Base-by-base conservation (phyloP, 805 yeast genomes). In the Torulaspora gathmanii region DNA sequence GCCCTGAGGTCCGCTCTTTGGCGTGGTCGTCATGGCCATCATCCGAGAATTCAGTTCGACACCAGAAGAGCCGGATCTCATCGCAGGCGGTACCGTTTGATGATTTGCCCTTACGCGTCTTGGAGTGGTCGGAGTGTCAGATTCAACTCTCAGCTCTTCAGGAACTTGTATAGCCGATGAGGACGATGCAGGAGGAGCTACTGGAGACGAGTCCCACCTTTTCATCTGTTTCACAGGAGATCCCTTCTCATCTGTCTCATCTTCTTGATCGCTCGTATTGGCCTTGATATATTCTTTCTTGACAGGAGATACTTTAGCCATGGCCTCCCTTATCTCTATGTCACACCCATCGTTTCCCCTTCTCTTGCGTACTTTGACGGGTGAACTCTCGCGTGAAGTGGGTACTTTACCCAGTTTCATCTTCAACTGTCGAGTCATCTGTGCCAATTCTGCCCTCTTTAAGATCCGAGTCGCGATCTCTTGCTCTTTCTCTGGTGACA, bases 371-470 rank as follows among this genome's bases (percentile, higher is more conserved):
- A 23, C 38, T 22, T 27, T 27, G 36, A 22, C 41, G 16, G 43
- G 44, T 20, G 37, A 30, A 33, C 33, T 37, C 38, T 30, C 44
- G 33, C 37, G 54, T 9, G 55, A 49, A 4, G 57, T 54, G 4
- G 62, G 54, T 1, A 63, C 65, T 49, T 57, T 60, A 27, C 64
- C 53, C 19, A 64, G 46, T 5, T 63, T 65, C 40, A 64, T 38
- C 51, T 61, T 63, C 49, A 64, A 53, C 40, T 62, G 62, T 15
- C 69, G 54, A 11, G 66, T 56, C 67, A 63, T 61, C 48, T 62
- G 67, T 12, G 69, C 69, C 44, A 64, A 46, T 44, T 63, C 63
- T 33, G 69, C 69, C 42, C 69, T 45, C 42, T 64, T 58, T 23
- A 64, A 52, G 16, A 64, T 64, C 46, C 55, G 61, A 9, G 53